A percentile compares a stretch with the other conserved stretches of the same genome.
These are phyloP conservation scores for Thermomucor indicae-seudaticae DNA, from an alignment of 371 early-diverging fungal species.

Conservation along the genomic window DNA sequence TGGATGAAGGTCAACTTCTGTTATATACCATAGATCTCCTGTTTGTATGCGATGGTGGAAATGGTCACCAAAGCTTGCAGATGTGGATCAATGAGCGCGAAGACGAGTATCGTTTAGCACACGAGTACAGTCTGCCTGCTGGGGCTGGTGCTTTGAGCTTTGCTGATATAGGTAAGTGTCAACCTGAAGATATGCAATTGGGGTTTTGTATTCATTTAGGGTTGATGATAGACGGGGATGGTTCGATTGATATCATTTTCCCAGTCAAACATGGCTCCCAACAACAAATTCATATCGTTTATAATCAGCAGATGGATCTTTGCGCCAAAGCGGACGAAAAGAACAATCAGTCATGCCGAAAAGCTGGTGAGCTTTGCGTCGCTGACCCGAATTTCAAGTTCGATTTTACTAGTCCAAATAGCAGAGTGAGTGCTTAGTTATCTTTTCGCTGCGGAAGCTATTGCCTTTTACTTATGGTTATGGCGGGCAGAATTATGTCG, in stretches of 20 bases:
- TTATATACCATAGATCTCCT: slow-evolving; percentile 63
- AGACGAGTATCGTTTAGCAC: slow-evolving; percentile 58
- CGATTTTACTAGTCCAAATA: slow-evolving; percentile 43
- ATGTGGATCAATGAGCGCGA: slow-evolving; percentile 73
- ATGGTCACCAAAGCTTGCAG: slow-evolving; percentile 50
- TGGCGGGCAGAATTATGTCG: slow-evolving; percentile 32
- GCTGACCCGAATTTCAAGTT: slow-evolving; percentile 72
- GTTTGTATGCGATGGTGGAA: slow-evolving; percentile 67
- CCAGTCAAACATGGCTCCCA: slow-evolving; percentile 52
- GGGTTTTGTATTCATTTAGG: not conserved
- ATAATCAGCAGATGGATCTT: slow-evolving; percentile 81
- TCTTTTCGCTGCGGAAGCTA: not conserved
- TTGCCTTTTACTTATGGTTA: not conserved
- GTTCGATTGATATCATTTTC: slow-evolving; percentile 82
- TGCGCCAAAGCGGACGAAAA: slow-evolving; percentile 52
- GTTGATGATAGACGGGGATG: slow-evolving; percentile 74
- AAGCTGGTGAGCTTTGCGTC: slow-evolving; percentile 63
- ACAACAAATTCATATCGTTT: slow-evolving; percentile 73
- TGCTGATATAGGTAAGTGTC: slow-evolving; percentile 70
- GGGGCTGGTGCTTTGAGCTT: slow-evolving; percentile 81
- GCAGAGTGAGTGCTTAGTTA: slow-evolving; percentile 26
- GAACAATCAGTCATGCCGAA: slow-evolving; percentile 47
- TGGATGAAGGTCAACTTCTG: not conserved
- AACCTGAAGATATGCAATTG: not conserved
- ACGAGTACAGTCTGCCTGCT: slow-evolving; percentile 56